These are phyloP conservation scores for Lactifluus volemus DNA, from an alignment of 768 basidiomycete species.

Conservation along the genomic window DNA sequence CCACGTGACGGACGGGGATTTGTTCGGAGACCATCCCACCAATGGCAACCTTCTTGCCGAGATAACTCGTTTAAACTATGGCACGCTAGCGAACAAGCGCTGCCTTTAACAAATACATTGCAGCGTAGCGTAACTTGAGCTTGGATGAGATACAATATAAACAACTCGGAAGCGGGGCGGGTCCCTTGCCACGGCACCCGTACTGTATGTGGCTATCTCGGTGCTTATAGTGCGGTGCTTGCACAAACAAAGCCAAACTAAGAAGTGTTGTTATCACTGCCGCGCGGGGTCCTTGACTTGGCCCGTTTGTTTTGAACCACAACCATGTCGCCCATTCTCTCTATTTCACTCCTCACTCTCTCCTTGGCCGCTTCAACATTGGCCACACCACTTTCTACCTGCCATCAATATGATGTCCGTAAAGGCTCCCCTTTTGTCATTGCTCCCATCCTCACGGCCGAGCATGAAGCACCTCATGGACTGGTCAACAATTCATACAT, in stretches of 20 bases:
- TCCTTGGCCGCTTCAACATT: slow-evolving; percentile 33
- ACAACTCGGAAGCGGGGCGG: too few relatives aligned
- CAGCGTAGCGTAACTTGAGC: not conserved
- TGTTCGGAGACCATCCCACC: not conserved
- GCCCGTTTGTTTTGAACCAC: slow-evolving; percentile 23
- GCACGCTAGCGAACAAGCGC: not conserved
- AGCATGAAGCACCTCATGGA: slow-evolving; percentile 55
- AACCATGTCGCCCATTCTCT: slow-evolving; percentile 22
- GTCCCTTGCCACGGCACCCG: too few relatives aligned
- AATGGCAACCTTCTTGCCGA: not conserved
- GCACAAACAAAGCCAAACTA: slow-evolving; percentile 11
- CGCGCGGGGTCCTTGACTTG: slow-evolving; percentile 19
- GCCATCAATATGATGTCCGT: slow-evolving; percentile 26
- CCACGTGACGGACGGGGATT: not conserved
- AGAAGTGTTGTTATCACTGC: not conserved
- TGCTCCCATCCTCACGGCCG: slow-evolving; percentile 46
- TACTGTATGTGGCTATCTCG: not conserved
- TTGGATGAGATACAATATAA: not conserved
- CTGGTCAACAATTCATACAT: slow-evolving; percentile 91
- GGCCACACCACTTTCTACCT: slow-evolving; percentile 39
- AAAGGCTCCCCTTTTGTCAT: slow-evolving; percentile 38
- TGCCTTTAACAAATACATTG: not conserved
- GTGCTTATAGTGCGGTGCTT: not conserved
- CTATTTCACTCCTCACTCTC: slow-evolving; percentile 24
- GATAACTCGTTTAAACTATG: slow-evolving; percentile 12